Evolutionary conservation across 177 flowering plant genomes (phyloP).

Genomic region (Vitis hybrid): DNA sequence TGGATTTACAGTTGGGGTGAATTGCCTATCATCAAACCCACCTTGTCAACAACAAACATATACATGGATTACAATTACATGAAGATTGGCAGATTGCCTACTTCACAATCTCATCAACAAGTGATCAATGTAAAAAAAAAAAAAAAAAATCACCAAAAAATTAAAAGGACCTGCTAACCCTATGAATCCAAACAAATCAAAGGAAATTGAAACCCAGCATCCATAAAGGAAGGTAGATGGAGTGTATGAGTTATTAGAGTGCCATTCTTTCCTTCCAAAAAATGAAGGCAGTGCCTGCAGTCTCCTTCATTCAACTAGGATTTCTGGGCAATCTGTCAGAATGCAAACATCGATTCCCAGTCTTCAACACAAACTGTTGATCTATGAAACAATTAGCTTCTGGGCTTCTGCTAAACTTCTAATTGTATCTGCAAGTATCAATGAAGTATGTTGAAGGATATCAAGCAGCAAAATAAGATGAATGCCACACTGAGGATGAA

Average conservation of each 20-base stretch:
- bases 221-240: too few relatives aligned
- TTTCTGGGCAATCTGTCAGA: not conserved
- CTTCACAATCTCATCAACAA: too few relatives aligned
- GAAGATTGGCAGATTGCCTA: too few relatives aligned
- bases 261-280: not conserved
- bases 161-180: too few relatives aligned
- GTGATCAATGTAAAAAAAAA: too few relatives aligned
- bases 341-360: not conserved
- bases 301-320: not conserved
- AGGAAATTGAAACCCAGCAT: not conserved
- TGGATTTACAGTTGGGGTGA: too few relatives aligned
- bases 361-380: not conserved
- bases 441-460: not conserved
- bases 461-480: not conserved
- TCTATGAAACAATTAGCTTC: not conserved
- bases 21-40: too few relatives aligned
- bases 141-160: too few relatives aligned
- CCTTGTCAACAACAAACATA: too few relatives aligned
- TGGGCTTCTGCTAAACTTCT: not conserved
- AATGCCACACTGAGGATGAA: not conserved
- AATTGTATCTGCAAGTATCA: not conserved
- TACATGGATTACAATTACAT: too few relatives aligned
- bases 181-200: too few relatives aligned
- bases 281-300: slow-evolving; percentile 1
- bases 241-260: not conserved